phyloP scores from a whole-genome alignment of 2,329 filamentous ascomycete species.

The Xylaria arbuscula region DNA sequence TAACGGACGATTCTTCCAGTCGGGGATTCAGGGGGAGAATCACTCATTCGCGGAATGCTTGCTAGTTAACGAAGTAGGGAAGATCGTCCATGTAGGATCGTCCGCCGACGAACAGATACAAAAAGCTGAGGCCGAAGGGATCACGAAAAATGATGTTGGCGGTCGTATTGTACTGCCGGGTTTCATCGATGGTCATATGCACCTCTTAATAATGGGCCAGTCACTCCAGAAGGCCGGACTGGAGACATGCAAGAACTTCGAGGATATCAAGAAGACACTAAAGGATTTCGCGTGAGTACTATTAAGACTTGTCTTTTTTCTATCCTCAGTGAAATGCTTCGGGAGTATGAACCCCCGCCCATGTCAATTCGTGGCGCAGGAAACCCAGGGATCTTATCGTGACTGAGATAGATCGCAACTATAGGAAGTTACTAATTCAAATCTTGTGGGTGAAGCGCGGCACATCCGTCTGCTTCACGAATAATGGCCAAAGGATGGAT shows the following conservation, averaged over 20 bases:
- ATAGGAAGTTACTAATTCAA: conserved; percentile 24
- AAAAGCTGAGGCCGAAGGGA: conserved; percentile 44
- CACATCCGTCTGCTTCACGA: conserved; percentile 58
- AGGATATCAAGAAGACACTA: conserved; percentile 62
- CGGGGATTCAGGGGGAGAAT: conserved; percentile 47
- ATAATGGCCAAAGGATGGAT: conserved; percentile 67
- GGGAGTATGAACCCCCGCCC: neutral
- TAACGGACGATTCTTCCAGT: conserved; percentile 69
- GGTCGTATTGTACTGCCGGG: conserved; percentile 61
- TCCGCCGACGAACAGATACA: conserved; percentile 48
- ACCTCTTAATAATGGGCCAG: conserved; percentile 66
- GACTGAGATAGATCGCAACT: neutral
- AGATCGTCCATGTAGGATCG: conserved; percentile 53
- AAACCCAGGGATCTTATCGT: neutral
- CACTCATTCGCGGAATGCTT: conserved; percentile 53
- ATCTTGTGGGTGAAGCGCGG: conserved; percentile 32
- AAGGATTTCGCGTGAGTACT: conserved; percentile 53
- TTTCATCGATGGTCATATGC: conserved; percentile 69
- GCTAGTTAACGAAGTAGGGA: conserved; percentile 50
- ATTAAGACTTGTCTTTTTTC: neutral
- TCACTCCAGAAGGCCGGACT: conserved; percentile 64
- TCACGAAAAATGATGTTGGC: conserved; percentile 51
- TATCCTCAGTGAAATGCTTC: neutral
- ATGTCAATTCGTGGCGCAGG: neutral
- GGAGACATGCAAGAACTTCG: conserved; percentile 57